Percentiles rank a stretch among this genome's conserved stretches.
Evolutionary conservation across 176 grass and related monocot species (phyloP).

Genomic region (Pharus latifolius): DNA sequence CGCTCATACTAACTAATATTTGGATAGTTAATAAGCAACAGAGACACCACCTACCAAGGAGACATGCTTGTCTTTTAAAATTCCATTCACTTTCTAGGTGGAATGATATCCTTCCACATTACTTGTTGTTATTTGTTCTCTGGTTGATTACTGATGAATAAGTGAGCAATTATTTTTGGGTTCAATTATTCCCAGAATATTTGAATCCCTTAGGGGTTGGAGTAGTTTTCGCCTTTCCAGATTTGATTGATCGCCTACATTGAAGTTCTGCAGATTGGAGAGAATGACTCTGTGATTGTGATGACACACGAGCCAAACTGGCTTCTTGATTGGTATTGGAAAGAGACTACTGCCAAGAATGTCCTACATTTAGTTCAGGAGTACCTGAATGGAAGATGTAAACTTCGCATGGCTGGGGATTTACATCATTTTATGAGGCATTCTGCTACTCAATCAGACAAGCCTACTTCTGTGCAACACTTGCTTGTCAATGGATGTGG

Average conservation of each 20-base stretch:
- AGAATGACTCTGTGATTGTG: conserved; percentile 75
- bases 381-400: conserved; percentile 85
- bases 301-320: conserved; percentile 89
- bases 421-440: conserved; percentile 96
- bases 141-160: conserved; percentile 1
- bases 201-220: conserved; percentile 5
- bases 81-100: background rate
- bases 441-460: conserved; percentile 50
- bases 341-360: conserved; percentile 72
- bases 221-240: conserved; percentile 15
- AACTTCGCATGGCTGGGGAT: conserved; percentile 88
- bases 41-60: background rate
- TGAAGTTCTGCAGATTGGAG: conserved; percentile 62
- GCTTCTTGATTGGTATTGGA: conserved; percentile 99
- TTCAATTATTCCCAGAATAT: conserved; percentile 3
- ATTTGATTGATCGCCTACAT: conserved; percentile 33
- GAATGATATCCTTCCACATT: background rate
- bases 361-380: conserved; percentile 78
- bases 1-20: background rate
- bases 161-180: background rate
- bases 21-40: background rate
- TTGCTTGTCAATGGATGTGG: conserved; percentile 95
- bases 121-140: background rate
- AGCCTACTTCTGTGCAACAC: conserved; percentile 55
- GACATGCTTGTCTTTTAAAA: too few relatives aligned